phyloP scores from a whole-genome alignment of 2,329 filamentous ascomycete genomes.

The Furcasterigmium furcatum region DNA sequence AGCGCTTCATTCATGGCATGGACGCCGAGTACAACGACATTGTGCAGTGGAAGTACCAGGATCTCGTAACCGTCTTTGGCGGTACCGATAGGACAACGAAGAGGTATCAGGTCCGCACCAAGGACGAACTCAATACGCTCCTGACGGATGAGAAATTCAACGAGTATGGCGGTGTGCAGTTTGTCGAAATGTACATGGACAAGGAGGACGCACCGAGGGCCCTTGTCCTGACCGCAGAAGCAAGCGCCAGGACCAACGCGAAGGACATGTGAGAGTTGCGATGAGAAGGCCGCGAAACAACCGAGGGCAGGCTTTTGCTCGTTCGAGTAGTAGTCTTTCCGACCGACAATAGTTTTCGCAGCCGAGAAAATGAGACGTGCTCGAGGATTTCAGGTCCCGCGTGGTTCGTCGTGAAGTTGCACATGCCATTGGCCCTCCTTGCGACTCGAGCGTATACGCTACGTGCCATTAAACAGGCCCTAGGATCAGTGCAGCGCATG shows the following conservation, averaged over 20 bases:
- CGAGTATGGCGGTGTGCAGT: constrained; percentile 52
- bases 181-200: constrained; percentile 81
- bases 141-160: constrained; percentile 64
- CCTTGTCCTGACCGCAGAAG: constrained; percentile 67
- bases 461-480: no score
- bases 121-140: constrained; percentile 63
- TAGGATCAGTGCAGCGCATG: no score
- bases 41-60: constrained; percentile 68
- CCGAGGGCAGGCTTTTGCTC: no score
- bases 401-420: no score
- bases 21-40: constrained; percentile 80
- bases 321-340: no score
- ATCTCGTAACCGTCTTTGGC: constrained; percentile 66
- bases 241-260: constrained; percentile 66
- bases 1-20: constrained; percentile 84
- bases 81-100: constrained; percentile 51
- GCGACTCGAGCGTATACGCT: no score
- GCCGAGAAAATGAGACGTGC: no score
- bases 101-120: constrained; percentile 67
- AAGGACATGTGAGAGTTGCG: constrained; percentile 30
- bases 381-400: no score
- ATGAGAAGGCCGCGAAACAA: no score
- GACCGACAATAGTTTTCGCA: no score
- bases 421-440: no score
- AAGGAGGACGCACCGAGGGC: constrained; percentile 73